Percentiles rank a stretch among this genome's conserved stretches.
Conservation (phyloP, 208 protist genomes). For the Leishmania gerbilli region DNA sequence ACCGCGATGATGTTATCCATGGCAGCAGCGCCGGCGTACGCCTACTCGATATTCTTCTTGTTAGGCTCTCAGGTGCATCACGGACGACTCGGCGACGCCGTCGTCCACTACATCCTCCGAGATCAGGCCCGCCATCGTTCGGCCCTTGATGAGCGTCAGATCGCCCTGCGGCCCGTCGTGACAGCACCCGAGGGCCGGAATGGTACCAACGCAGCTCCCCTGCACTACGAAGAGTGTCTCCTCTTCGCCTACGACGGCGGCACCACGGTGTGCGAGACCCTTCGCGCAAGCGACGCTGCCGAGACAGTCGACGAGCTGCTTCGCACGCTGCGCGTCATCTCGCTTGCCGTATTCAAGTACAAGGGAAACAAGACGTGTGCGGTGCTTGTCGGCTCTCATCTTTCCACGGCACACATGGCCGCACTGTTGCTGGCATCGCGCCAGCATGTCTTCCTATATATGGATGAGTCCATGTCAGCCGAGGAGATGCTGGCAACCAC, state of each 20-base stretch:
- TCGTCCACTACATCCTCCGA: constrained; percentile 26
- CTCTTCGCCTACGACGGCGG: constrained; percentile 58
- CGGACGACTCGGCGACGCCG: constrained; percentile 31
- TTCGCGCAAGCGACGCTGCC: constrained; percentile 19
- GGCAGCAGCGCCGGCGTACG: constrained; percentile 30
- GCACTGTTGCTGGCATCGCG: constrained; percentile 33
- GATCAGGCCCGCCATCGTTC: constrained; percentile 21
- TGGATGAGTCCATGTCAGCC: constrained; percentile 33
- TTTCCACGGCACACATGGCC: constrained; percentile 46
- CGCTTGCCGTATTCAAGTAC: constrained; percentile 43
- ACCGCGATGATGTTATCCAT: constrained; percentile 35
- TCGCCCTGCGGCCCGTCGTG: constrained; percentile 7
- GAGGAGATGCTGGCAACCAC: constrained; percentile 28
- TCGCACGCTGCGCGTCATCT: constrained; percentile 30
- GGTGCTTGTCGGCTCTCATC: constrained; percentile 30
- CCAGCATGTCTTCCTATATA: constrained; percentile 43
- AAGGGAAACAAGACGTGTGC: constrained; percentile 21
- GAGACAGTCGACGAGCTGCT: constrained; percentile 34
- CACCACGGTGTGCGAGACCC: constrained; percentile 38
- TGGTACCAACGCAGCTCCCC: background rate
- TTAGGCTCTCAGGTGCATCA: constrained; percentile 28
- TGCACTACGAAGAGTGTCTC: constrained; percentile 57
- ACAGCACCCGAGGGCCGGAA: background rate
- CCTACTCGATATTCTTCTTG: constrained; percentile 45
- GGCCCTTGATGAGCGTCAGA: constrained; percentile 20